These are phyloP conservation scores for Endotrypanum monterogeii DNA, from an alignment of 208 protist genomes.

Conservation along the genomic window DNA sequence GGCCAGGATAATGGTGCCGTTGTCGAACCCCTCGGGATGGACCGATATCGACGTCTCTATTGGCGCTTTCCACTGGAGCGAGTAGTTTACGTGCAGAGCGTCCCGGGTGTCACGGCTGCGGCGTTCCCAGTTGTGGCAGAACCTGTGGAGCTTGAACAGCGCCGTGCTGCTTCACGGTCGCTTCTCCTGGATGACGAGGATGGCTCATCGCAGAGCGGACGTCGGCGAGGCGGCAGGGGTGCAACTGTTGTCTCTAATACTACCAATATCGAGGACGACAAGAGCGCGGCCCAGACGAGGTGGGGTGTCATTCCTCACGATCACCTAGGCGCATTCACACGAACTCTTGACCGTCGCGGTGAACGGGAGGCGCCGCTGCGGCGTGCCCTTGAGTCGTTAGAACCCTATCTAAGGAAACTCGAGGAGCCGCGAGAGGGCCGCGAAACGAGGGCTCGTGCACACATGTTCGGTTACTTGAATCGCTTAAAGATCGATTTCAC, in stretches of 20 bases:
- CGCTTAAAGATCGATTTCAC: constrained; percentile 54
- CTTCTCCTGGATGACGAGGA: constrained; percentile 57
- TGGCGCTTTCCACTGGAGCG: constrained; percentile 86
- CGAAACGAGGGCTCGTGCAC: constrained; percentile 63
- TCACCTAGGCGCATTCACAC: constrained; percentile 61
- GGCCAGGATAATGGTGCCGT: constrained; percentile 53
- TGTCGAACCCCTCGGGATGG: constrained; percentile 79
- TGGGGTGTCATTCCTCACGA: constrained; percentile 73
- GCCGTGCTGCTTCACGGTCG: not conserved
- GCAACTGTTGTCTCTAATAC: not conserved
- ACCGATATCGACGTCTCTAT: constrained; percentile 86
- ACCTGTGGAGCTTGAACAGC: constrained; percentile 35
- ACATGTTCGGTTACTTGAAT: constrained; percentile 84
- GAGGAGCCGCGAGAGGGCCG: constrained; percentile 41
- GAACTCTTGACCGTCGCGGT: constrained; percentile 66
- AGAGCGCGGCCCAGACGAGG: constrained; percentile 25
- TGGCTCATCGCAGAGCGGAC: not conserved
- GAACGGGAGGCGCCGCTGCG: constrained; percentile 66
- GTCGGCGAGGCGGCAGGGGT: not conserved
- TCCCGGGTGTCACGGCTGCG: constrained; percentile 21
- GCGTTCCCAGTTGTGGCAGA: constrained; percentile 43
- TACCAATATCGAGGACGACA: not conserved
- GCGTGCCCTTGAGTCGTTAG: constrained; percentile 43
- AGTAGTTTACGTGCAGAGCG: constrained; percentile 73
- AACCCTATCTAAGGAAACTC: constrained; percentile 51